Evolutionary conservation across 257 asterid genomes (phyloP).

Genomic region (Nicotiana knightiana): DNA sequence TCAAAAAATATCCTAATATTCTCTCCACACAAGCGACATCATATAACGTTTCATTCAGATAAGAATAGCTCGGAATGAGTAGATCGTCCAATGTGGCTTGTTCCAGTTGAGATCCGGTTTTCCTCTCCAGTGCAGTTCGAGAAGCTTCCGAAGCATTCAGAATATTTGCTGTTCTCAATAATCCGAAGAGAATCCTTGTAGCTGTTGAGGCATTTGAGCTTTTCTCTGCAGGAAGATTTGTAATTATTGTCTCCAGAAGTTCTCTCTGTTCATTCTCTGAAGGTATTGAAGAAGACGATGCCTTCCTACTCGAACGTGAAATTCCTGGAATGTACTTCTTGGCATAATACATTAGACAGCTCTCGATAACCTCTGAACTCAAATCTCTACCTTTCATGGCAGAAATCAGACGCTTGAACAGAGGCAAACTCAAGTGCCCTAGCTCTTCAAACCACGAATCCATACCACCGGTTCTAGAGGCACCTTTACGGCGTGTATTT

Average conservation of each 20-base stretch:
- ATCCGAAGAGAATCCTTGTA: slow-evolving; percentile 63
- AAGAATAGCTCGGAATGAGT: slow-evolving; percentile 89
- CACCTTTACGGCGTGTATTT: slow-evolving; percentile 25
- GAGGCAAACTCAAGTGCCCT: slow-evolving; percentile 41
- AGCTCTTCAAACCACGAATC: slow-evolving; percentile 83
- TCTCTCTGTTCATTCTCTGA: slow-evolving; percentile 83
- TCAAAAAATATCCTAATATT: slow-evolving; percentile 53
- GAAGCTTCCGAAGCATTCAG: slow-evolving; percentile 65
- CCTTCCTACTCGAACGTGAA: slow-evolving; percentile 57
- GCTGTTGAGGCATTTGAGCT: slow-evolving; percentile 34
- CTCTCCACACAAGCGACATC: slow-evolving; percentile 92
- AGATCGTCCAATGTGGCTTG: slow-evolving; percentile 87
- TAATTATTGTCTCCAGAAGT: slow-evolving; percentile 60
- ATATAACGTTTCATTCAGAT: slow-evolving; percentile 80
- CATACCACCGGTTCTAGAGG: slow-evolving; percentile 20
- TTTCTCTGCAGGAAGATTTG: slow-evolving; percentile 56
- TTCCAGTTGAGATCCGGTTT: slow-evolving; percentile 77
- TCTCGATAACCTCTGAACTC: slow-evolving; percentile 69
- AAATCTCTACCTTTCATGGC: slow-evolving; percentile 59
- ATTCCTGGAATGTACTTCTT: slow-evolving; percentile 77
- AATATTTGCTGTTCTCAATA: slow-evolving; percentile 69
- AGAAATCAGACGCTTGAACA: slow-evolving; percentile 56
- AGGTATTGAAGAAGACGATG: slow-evolving; percentile 46
- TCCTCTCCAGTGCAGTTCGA: slow-evolving; percentile 62
- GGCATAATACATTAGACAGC: slow-evolving; percentile 72